Conservation (phyloP, 352 stramenopile genomes). For the Phytophthora litchii region DNA sequence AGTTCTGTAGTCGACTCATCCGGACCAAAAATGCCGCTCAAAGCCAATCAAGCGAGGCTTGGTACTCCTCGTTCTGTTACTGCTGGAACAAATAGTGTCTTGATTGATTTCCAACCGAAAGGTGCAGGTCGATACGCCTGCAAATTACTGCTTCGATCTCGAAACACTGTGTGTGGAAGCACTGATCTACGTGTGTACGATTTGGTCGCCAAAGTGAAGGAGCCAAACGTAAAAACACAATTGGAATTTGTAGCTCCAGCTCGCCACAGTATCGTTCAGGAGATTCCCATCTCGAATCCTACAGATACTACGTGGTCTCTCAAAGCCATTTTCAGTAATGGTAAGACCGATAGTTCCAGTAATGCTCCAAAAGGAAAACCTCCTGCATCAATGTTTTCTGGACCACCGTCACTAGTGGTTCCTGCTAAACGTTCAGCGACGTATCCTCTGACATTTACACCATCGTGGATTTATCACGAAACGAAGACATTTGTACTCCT, state of each 20-base stretch:
- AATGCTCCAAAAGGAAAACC: constrained; percentile 18
- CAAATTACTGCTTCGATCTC: constrained; percentile 69
- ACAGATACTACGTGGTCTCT: constrained; percentile 87
- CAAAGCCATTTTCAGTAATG: constrained; percentile 57
- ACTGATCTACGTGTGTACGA: constrained; percentile 87
- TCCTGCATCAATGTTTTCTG: constrained; percentile 64
- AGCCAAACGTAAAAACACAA: constrained; percentile 83
- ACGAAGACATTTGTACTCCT: constrained; percentile 74
- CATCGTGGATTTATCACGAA: constrained; percentile 79
- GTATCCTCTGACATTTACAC: constrained; percentile 86
- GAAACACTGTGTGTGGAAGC: constrained; percentile 64
- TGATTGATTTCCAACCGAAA: constrained; percentile 81
- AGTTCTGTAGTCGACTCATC: constrained; percentile 9
- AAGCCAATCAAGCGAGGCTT: constrained; percentile 58
- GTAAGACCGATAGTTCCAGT: constrained; percentile 13
- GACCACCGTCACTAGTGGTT: constrained; percentile 67
- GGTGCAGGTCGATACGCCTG: constrained; percentile 71
- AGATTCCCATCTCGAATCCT: constrained; percentile 92
- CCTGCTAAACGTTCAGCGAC: constrained; percentile 68
- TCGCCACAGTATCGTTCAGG: constrained; percentile 87
- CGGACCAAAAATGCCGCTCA: constrained; percentile 31
- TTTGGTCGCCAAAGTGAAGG: constrained; percentile 83
- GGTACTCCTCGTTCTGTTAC: constrained; percentile 46
- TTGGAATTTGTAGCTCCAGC: constrained; percentile 91
- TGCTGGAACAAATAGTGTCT: constrained; percentile 49